Evolutionary conservation across 371 early-diverging fungal genomes (phyloP), one percentile per base, ranked within the genome.

Genomic region (Actinomortierella wolfii): DNA sequence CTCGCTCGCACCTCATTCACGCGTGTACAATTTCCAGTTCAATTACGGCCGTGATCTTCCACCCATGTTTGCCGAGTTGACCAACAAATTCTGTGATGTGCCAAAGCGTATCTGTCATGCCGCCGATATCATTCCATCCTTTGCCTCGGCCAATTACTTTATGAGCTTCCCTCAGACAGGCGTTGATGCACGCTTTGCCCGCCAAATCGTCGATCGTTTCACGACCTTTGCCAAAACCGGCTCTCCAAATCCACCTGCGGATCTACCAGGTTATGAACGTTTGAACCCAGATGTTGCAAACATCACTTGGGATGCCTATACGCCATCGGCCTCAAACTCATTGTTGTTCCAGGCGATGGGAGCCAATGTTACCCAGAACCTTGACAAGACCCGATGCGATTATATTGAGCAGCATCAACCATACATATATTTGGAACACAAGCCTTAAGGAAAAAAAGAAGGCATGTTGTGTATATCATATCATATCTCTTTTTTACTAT

Each of bases 111-210:
- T 57, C 54, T 69, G 64, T 24, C 70, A 69, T 18, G 43, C 9
- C 1, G 61, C 56, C 14, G 70, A 69, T 46, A n/a, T 64, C 14
- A 34, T 46, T 21, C 70, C 61, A 0, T 34, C 53, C 1, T 67
- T 67, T 28, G 67, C 56, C 0, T 56, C 60, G 1, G 61, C 52
- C 0, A 65, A 57, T 24, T 23, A 51, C 9, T 24, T 51, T 0
- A 18, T 34, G 15, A 58, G 49, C 1, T 1, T 25, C 2, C 21
- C 29, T 6, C 65, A 64, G 39, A 61, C 64, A 0, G 61, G 65
- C 0, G 52, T 61, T 23, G 52, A 70, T 42, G 61, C 71, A n/a
- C 71, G 61, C 18, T 65, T 70, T 51, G 17, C 71, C 3, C 70
- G 70, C 2, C 70, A 69, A 26, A 15, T 47, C 21, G 24, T 47